Evolutionary conservation across 352 stramenopile species (phyloP).

Genomic region (Globisporangium splendens): DNA sequence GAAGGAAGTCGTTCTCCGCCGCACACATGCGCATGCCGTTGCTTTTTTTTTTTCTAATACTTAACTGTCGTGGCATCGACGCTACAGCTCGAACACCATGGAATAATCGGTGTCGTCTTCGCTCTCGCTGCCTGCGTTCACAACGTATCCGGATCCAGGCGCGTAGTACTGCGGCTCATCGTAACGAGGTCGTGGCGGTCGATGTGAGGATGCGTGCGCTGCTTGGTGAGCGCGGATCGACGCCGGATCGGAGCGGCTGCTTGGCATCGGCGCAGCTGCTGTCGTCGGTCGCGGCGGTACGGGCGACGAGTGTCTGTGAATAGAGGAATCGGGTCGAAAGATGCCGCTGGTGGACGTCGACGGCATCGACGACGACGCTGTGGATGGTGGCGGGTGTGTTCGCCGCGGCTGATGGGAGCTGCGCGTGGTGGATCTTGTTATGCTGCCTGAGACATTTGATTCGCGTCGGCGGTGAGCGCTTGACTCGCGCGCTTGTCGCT

Average conservation of each 20-base stretch:
- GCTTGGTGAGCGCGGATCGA: constrained; percentile 13
- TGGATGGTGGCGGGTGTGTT: neutral
- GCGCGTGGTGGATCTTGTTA: constrained; percentile 5
- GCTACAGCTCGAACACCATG: constrained; percentile 15
- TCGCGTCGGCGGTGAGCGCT: neutral
- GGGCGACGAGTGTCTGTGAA: constrained; percentile 13
- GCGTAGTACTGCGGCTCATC: constrained; percentile 11
- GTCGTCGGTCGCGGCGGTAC: constrained; percentile 5
- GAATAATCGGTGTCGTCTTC: constrained; percentile 7
- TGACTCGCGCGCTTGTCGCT: neutral
- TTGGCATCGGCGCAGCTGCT: constrained; percentile 1
- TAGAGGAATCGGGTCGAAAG: constrained; percentile 1
- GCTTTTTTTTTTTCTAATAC: neutral
- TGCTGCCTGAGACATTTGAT: neutral
- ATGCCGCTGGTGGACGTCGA: constrained; percentile 10
- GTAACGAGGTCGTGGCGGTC: neutral
- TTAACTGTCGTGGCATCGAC: neutral
- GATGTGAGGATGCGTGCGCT: neutral
- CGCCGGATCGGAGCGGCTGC: constrained; percentile 12
- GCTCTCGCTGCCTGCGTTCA: neutral
- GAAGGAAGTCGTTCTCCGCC: too few species aligned
- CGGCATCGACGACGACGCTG: constrained; percentile 9
- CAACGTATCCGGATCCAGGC: neutral
- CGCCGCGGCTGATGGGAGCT: neutral
- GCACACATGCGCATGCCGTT: too few species aligned